phyloP scores from a whole-genome alignment of 2,329 filamentous ascomycete species.

The Epichloe sylvatica region DNA sequence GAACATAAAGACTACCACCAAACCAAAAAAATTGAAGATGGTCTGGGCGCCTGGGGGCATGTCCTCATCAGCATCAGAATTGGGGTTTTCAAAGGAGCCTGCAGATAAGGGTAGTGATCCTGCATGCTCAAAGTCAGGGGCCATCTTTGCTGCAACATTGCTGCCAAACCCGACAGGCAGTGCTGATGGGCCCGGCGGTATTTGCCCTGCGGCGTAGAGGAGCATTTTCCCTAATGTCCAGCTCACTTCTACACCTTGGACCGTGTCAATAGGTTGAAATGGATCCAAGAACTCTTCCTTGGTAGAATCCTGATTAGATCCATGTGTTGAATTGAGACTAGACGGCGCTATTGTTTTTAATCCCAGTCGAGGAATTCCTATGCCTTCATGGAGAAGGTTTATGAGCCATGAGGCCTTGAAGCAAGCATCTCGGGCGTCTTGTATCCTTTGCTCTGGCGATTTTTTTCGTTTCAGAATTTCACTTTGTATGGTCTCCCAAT shows the following conservation, averaged over 20 bases:
- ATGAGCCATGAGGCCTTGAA: slow-evolving; percentile 99
- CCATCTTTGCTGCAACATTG: slow-evolving; percentile 52
- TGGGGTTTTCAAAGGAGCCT: slow-evolving; percentile 29
- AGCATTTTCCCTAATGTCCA: slow-evolving; percentile 98
- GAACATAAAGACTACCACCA: slow-evolving; percentile 51
- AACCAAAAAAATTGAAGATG: not conserved
- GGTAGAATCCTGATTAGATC: slow-evolving; percentile 47
- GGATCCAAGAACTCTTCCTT: slow-evolving; percentile 65
- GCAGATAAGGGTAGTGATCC: slow-evolving; percentile 36
- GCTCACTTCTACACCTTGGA: slow-evolving; percentile 81
- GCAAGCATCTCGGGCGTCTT: slow-evolving; percentile 73
- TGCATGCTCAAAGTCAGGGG: slow-evolving; percentile 72
- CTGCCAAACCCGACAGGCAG: slow-evolving; percentile 86
- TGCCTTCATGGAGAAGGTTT: slow-evolving; percentile 89
- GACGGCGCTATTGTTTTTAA: slow-evolving; percentile 47
- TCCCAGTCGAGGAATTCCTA: slow-evolving; percentile 77
- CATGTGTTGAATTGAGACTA: slow-evolving; percentile 58
- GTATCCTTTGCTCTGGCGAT: slow-evolving; percentile 60
- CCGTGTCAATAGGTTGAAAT: slow-evolving; percentile 87
- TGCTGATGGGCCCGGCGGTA: slow-evolving; percentile 44
- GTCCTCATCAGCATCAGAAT: slow-evolving; percentile 7
- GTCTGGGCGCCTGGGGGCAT: not conserved
- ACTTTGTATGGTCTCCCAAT: slow-evolving; percentile 64
- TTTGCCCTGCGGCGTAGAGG: slow-evolving; percentile 80
- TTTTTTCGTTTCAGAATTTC: slow-evolving; percentile 55